phyloP scores from a whole-genome alignment of 2,329 filamentous ascomycete genomes.

The Penicillium sclerotigenum region DNA sequence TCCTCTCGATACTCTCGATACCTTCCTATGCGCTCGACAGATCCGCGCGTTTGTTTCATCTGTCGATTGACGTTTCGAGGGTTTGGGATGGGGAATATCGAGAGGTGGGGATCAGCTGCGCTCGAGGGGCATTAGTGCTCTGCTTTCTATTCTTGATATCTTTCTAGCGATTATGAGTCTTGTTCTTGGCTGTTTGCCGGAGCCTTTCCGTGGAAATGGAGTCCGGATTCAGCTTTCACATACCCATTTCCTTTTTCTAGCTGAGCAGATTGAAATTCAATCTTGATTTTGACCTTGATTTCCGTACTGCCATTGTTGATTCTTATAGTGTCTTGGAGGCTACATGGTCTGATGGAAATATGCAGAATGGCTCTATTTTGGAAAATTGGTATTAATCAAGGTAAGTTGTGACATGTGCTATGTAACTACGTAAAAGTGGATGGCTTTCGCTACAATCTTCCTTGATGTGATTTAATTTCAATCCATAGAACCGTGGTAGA shows the following conservation, averaged over 20 bases:
- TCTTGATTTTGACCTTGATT: neutral
- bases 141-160: neutral
- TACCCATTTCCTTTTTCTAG: neutral
- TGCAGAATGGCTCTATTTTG: neutral
- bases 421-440: neutral
- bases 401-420: neutral
- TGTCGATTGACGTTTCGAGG: no score
- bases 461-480: neutral
- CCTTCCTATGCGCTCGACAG: neutral
- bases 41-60: neutral
- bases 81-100: neutral
- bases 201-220: neutral
- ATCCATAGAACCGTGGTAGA: neutral
- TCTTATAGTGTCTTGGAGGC: no score
- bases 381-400: neutral
- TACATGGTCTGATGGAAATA: neutral
- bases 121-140: neutral
- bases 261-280: neutral
- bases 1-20: neutral
- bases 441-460: neutral
- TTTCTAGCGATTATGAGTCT: neutral
- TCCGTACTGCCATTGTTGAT: no score
- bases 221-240: neutral
- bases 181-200: neutral
- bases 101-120: no score